Evolutionary conservation across 805 yeast species (phyloP).

Genomic region (Candida dajiaensis): DNA sequence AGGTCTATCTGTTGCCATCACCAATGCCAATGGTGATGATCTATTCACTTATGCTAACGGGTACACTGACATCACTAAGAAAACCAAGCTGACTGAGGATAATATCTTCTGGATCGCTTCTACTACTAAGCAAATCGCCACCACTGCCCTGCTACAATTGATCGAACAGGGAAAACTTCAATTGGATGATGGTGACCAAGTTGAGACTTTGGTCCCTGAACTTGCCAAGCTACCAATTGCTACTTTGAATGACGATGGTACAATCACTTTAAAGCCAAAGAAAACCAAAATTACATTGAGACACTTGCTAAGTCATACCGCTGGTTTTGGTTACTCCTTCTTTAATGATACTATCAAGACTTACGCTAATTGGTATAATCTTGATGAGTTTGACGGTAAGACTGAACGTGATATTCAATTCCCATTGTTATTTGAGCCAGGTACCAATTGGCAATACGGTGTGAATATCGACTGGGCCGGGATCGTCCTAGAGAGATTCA

Average conservation of each 20-base stretch:
- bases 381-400: constrained; percentile 19
- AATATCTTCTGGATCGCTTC: constrained; percentile 27
- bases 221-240: constrained; percentile 23
- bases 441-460: constrained; percentile 32
- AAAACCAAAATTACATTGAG: constrained; percentile 29
- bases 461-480: constrained; percentile 34
- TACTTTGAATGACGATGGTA: constrained; percentile 21
- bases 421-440: constrained; percentile 32
- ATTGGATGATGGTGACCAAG: constrained; percentile 27
- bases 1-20: constrained; percentile 13
- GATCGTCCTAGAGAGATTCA: constrained; percentile 24
- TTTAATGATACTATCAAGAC: constrained; percentile 19
- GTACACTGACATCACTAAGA: constrained; percentile 12
- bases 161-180: constrained; percentile 28
- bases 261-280: constrained; percentile 18
- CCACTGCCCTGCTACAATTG: constrained; percentile 27
- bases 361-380: constrained; percentile 16
- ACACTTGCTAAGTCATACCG: constrained; percentile 31
- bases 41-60: constrained; percentile 19
- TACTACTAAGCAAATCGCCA: constrained; percentile 27
- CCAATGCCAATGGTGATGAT: constrained; percentile 16
- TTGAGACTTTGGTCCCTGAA: constrained; percentile 27
- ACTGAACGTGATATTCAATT: constrained; percentile 11
- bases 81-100: constrained; percentile 17
- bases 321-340: constrained; percentile 33